Evolutionary conservation across 2,329 filamentous ascomycete genomes (phyloP), one percentile per base, ranked within the genome.

Genomic region (Teratosphaeria zuluensis): DNA sequence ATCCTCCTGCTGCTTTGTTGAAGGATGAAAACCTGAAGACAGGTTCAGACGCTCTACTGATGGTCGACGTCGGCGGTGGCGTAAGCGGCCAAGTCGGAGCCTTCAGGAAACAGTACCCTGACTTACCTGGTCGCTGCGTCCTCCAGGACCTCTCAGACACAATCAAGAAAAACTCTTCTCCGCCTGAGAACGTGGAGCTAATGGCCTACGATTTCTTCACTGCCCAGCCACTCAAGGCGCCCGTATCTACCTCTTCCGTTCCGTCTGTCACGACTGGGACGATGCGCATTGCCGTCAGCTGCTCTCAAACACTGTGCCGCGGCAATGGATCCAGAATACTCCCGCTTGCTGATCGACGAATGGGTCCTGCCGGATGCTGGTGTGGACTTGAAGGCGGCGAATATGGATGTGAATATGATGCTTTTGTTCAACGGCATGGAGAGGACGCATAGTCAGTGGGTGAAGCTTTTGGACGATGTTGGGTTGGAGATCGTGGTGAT

Each of bases 211-310:
- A 64, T 48, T 62, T 64, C 56, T 63, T 64, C 53, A 59, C 32
- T 1, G 56, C 61, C n/a, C 62, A 64, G 51, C 62, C 61, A 14
- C 30, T 64, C 19, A 57, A 51, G 58, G 58, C 32, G 57, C 57
- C 8, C 66, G 70, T 35, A 58, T 70, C 8, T 65, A 65, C 48
- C 57, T 62, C 51, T 54, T 65, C 21, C 59, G 62, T 12, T 32
- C 24, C 53, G 56, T 65, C 46, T 48, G 59, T 31, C 64, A 66
- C 51, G 56, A 66, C 51, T 66, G 61, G 63, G 42, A 38, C 16
- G 64, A 65, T 52, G 56, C 42, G 21, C 54, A 61, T 19, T 57
- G 55, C 55, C 32, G 54, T 16, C 33, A 51, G 11, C 59, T 66
- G 11, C 55, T 66, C 11, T 32, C 38, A 7, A 55, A 56, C 35